These are phyloP conservation scores for Truncatella angustata DNA, from an alignment of 2,329 filamentous ascomycete species.

Conservation along the genomic window DNA sequence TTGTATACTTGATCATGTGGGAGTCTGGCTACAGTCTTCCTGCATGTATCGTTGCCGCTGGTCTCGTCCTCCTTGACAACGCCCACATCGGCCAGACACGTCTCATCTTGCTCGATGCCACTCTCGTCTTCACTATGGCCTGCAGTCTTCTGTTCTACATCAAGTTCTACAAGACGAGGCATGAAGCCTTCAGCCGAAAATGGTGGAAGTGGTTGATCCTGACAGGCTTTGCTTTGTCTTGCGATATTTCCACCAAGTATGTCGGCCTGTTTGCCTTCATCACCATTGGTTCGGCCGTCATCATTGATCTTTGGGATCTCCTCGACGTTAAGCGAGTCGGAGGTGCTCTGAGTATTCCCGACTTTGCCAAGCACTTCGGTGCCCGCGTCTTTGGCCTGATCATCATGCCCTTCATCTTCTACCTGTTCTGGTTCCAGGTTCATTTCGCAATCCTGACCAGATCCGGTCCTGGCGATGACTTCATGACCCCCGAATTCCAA, in stretches of 20 bases:
- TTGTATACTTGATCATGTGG: constrained; percentile 98
- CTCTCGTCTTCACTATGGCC: constrained; percentile 92
- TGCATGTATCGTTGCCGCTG: constrained; percentile 82
- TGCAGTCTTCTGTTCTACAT: constrained; percentile 92
- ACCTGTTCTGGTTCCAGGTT: constrained; percentile 99
- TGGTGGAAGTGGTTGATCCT: constrained; percentile 99
- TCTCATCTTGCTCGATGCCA: constrained; percentile 91
- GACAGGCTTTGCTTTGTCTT: constrained; percentile 91
- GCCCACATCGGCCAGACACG: constrained; percentile 96
- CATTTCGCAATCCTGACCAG: constrained; percentile 87
- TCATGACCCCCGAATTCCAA: constrained; percentile 98
- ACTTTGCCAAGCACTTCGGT: constrained; percentile 86
- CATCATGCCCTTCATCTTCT: constrained; percentile 91
- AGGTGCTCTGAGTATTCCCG: constrained; percentile 73
- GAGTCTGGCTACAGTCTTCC: constrained; percentile 97
- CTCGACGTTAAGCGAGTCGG: constrained; percentile 83
- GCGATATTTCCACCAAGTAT: constrained; percentile 98
- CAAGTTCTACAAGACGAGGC: constrained; percentile 94
- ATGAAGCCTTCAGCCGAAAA: constrained; percentile 85
- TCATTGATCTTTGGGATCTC: constrained; percentile 93
- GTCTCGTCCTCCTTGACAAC: constrained; percentile 91
- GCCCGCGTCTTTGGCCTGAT: constrained; percentile 86
- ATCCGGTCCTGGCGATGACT: constrained; percentile 94
- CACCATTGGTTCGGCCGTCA: constrained; percentile 89
- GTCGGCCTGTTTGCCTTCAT: constrained; percentile 96